A percentile compares a stretch with the other conserved stretches of the same genome.
phyloP scores from a whole-genome alignment of 1,139 yeast genomes.

The Protomyces pachydermus region DNA sequence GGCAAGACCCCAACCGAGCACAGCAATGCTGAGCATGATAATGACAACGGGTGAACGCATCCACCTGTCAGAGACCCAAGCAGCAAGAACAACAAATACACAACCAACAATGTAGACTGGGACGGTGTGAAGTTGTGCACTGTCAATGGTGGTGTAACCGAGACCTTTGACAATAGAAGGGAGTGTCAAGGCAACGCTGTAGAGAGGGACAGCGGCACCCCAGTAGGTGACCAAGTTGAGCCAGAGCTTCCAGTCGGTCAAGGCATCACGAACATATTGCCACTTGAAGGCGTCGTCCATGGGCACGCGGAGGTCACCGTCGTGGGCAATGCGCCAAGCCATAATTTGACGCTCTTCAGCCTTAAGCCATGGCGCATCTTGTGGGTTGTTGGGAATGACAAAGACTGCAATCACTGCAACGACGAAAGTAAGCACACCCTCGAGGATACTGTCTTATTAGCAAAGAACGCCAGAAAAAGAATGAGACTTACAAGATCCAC shows the following conservation, averaged over 20 bases:
- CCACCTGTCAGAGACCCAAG: not conserved
- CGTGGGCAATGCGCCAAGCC: constrained; percentile 13
- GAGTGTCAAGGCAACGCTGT: not conserved
- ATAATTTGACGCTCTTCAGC: constrained; percentile 38
- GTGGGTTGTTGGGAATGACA: constrained; percentile 69
- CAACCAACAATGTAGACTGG: constrained; percentile 7
- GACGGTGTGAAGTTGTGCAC: constrained; percentile 1
- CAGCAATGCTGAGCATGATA: not conserved
- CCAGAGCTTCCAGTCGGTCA: constrained; percentile 24
- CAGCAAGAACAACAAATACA: constrained; percentile 11
- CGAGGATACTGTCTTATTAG: constrained; percentile 49
- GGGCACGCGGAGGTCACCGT: constrained; percentile 17
- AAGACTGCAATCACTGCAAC: constrained; percentile 58
- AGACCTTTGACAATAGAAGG: constrained; percentile 1
- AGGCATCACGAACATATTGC: constrained; percentile 16
- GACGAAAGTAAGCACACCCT: constrained; percentile 65
- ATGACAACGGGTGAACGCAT: not conserved
- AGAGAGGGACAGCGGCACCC: constrained; percentile 29
- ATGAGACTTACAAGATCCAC: constrained; percentile 50
- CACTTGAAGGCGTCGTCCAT: constrained; percentile 25
- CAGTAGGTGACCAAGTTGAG: constrained; percentile 17
- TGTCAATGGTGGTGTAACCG: not conserved
- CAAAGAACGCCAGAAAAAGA: constrained; percentile 74
- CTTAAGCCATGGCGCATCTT: constrained; percentile 49
- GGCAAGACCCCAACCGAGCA: not conserved